phyloP scores from a whole-genome alignment of 345 rosid species.

The Alliaria petiolata region DNA sequence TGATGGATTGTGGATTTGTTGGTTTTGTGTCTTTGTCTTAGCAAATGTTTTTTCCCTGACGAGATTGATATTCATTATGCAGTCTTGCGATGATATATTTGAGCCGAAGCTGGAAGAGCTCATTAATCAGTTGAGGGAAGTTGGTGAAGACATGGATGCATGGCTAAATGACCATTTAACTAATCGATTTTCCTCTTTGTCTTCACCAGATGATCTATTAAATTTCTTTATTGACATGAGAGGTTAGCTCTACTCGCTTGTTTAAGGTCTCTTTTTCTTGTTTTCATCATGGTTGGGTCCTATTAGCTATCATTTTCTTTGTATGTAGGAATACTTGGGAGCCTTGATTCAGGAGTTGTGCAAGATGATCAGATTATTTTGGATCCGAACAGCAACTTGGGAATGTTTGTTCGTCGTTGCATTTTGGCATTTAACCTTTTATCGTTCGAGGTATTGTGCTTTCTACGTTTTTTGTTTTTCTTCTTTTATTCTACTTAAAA shows the following conservation, averaged over 20 bases:
- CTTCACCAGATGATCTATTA: conserved; percentile 77
- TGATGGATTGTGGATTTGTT: background rate
- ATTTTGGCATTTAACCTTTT: conserved; percentile 72
- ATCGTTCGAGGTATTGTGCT: conserved; percentile 68
- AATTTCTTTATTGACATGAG: conserved; percentile 77
- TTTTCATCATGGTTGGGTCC: background rate
- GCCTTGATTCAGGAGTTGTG: conserved; percentile 55
- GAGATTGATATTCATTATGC: conserved; percentile 22
- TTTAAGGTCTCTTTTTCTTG: background rate
- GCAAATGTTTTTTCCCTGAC: background rate
- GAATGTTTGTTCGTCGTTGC: conserved; percentile 89
- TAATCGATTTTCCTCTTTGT: conserved; percentile 54
- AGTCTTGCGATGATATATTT: conserved; percentile 75
- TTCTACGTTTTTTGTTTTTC: background rate
- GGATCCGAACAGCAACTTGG: conserved; percentile 82
- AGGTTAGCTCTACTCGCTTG: conserved; percentile 43
- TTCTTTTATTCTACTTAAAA: background rate
- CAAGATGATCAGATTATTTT: conserved; percentile 79
- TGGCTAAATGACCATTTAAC: conserved; percentile 71
- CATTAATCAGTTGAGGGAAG: conserved; percentile 58
- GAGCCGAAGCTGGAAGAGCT: conserved; percentile 85
- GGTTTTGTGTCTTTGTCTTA: background rate
- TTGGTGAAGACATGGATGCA: conserved; percentile 55
- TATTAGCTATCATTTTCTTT: background rate
- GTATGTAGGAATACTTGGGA: conserved; percentile 64